Conservation (phyloP, 495 filamentous ascomycete genomes). For the Xylaria flabelliformis region DNA sequence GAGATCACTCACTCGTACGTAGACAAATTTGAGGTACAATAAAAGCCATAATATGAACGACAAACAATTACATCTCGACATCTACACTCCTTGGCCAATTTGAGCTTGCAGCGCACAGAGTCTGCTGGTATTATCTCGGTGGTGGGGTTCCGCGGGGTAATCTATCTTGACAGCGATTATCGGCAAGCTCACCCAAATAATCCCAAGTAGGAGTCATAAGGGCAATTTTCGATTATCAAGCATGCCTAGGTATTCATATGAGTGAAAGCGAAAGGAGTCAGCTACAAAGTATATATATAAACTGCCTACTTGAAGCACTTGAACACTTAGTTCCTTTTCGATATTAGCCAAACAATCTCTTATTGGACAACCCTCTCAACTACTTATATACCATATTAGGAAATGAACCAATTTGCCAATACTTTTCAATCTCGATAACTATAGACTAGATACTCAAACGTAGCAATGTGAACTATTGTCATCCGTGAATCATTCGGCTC, state of each 20-base stretch:
- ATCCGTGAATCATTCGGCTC: neutral
- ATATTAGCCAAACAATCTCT: neutral
- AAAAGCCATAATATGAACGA: neutral
- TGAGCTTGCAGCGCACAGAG: neutral
- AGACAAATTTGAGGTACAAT: neutral
- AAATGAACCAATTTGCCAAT: neutral
- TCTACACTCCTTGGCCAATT: neutral
- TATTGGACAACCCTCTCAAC: neutral
- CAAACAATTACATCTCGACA: neutral
- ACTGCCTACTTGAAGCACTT: no score
- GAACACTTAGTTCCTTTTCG: neutral
- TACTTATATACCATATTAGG: neutral
- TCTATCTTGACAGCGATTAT: neutral
- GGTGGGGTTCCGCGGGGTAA: neutral
- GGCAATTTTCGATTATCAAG: neutral
- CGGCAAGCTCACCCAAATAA: neutral
- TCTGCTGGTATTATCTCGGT: neutral
- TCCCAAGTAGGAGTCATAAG: neutral
- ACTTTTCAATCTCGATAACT: no score
- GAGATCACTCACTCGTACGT: neutral
- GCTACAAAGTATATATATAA: neutral
- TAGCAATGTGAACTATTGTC: neutral
- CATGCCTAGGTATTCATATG: neutral
- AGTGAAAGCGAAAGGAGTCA: neutral
- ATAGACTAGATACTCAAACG: neutral